Evolutionary conservation across 495 filamentous ascomycete species (phyloP), one percentile per base, ranked within the genome.

Genomic region (Bombardia bombarda): DNA sequence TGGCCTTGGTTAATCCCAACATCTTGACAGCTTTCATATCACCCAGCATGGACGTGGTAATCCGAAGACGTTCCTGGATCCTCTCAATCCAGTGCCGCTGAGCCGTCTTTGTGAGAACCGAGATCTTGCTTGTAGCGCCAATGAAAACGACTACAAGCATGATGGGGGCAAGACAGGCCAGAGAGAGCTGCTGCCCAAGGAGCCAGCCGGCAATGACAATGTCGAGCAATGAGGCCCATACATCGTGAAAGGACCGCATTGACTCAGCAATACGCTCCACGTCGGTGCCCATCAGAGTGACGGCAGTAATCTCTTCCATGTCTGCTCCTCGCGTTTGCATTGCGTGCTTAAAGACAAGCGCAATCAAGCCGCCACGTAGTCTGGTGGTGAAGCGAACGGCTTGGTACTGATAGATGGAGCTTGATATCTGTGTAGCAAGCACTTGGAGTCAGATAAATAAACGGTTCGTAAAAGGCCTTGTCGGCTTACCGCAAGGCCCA

Each of bases 231-330:
- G 69, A 75, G 0, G 65, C 71, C 72, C 50, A 67, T 2, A 60
- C 30, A 37, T 67, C 62, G 39, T 61, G 55, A 2, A 61, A 22
- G 7, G 13, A 22, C 17, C n/a, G 30, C 17, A 46, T 22, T 12
- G 30, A 22, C 7, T 14, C 13, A 16, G 33, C 32, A n/a, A 62
- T 60, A 8, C 48, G 42, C 35, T 62, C 59, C 0, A 62, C 47
- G 40, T 62, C 59, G 13, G 57, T 50, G 28, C 70, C 74, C 78
- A 83, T 82, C 4, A 78, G 67, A 49, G 77, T 80, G 10, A 82
- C 37, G 0, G 79, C 72, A 9, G 45, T 64, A 17, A 74, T 61
- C 13, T 67, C 58, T 34, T 77, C 70, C 0, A 65, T 60, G 18
- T 61, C 60, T 13, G 53, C 56, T 74, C 51, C 9, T 58, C 54